phyloP scores from a whole-genome alignment of 345 rosid genomes.

The Combretum micranthum region DNA sequence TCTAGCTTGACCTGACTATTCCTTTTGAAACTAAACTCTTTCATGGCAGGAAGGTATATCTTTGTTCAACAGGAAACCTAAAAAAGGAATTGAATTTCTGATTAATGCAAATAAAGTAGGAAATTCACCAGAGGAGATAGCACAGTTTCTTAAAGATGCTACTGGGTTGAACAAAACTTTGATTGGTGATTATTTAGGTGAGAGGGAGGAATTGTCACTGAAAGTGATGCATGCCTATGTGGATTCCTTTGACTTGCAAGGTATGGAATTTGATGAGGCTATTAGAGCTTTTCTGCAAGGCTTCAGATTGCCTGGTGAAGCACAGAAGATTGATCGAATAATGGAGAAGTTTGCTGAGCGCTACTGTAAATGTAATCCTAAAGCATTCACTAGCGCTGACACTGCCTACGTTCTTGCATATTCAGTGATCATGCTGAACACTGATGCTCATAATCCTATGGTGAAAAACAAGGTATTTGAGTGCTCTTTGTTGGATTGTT shows the following conservation, averaged over 20 bases:
- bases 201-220: slow-evolving; percentile 88
- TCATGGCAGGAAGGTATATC: slow-evolving; percentile 99
- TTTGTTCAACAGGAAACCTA: slow-evolving; percentile 94
- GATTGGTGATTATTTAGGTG: slow-evolving; percentile 98
- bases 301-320: slow-evolving; percentile 98
- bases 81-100: slow-evolving; percentile 92
- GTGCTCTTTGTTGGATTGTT: slow-evolving; percentile 16
- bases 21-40: slow-evolving; percentile 24
- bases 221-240: slow-evolving; percentile 99
- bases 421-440: slow-evolving; percentile 94
- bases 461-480: slow-evolving; percentile 85
- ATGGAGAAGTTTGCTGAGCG: slow-evolving; percentile 99
- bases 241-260: slow-evolving; percentile 87
- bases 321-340: slow-evolving; percentile 97
- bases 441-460: slow-evolving; percentile 97
- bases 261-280: slow-evolving; percentile 94
- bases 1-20: slow-evolving; percentile 7
- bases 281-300: slow-evolving; percentile 78
- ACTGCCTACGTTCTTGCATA: slow-evolving; percentile 99
- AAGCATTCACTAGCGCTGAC: slow-evolving; percentile 89
- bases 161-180: slow-evolving; percentile 81
- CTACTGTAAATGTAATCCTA: slow-evolving; percentile 94
- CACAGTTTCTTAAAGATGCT: slow-evolving; percentile 82
- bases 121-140: slow-evolving; percentile 87
- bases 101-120: slow-evolving; percentile 96